Conservation (phyloP, 2,329 filamentous ascomycete genomes). For the Tolypocladium sp. region DNA sequence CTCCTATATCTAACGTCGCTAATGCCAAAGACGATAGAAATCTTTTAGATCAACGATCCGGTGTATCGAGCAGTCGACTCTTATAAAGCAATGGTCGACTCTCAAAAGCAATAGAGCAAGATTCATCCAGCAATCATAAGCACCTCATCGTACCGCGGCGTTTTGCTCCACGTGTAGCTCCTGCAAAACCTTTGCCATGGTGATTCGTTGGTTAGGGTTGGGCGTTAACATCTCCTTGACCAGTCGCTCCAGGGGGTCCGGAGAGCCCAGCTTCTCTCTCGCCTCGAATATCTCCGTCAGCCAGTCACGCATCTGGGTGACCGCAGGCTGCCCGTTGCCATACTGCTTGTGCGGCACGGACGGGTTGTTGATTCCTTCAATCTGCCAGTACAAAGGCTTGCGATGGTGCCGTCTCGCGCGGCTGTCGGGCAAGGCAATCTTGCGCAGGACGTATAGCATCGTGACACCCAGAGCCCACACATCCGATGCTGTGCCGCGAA, state of each 20-base stretch:
- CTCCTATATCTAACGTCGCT: not conserved
- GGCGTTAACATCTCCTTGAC: slow-evolving; percentile 45
- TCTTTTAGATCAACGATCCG: not conserved
- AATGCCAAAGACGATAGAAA: not conserved
- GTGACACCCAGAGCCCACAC: slow-evolving; percentile 52
- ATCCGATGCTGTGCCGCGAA: slow-evolving; percentile 45
- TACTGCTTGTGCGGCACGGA: slow-evolving; percentile 18
- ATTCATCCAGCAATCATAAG: not conserved
- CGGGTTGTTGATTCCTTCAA: slow-evolving; percentile 43
- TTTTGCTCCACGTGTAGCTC: slow-evolving; percentile 28
- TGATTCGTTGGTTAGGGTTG: slow-evolving; percentile 41
- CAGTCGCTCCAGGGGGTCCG: slow-evolving; percentile 41
- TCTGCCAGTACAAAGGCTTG: slow-evolving; percentile 47
- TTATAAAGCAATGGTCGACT: not conserved
- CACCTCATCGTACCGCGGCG: not conserved
- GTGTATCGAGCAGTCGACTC: not conserved
- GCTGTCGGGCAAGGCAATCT: slow-evolving; percentile 45
- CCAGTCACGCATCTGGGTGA: slow-evolving; percentile 47
- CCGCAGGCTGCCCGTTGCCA: slow-evolving; percentile 30
- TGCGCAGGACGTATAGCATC: slow-evolving; percentile 49
- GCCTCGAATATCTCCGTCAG: slow-evolving; percentile 42
- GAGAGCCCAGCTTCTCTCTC: slow-evolving; percentile 32
- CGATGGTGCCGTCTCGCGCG: slow-evolving; percentile 38
- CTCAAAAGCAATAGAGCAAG: not conserved
- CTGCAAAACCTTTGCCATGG: slow-evolving; percentile 40